phyloP scores from a whole-genome alignment of 208 protist species.

The Porcisia deanei region DNA sequence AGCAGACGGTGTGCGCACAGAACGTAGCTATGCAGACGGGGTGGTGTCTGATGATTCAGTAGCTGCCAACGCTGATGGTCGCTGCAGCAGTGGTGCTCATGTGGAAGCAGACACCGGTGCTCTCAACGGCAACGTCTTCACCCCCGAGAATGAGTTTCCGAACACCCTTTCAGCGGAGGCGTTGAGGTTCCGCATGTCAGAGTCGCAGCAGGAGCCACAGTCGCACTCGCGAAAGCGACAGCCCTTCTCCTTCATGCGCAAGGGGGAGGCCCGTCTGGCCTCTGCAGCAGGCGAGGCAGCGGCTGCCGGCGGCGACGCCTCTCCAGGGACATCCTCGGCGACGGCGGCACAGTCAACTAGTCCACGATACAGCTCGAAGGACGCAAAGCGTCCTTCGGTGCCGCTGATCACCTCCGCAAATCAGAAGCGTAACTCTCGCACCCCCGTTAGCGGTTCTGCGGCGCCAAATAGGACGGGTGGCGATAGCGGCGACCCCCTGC shows the following conservation, averaged over 20 bases:
- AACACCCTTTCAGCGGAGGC: slow-evolving; percentile 67
- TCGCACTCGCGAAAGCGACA: slow-evolving; percentile 25
- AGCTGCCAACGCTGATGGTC: background rate
- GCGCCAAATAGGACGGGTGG: background rate
- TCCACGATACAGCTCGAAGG: background rate
- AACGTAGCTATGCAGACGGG: slow-evolving; percentile 67
- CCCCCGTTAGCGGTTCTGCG: background rate
- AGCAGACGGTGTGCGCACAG: slow-evolving; percentile 37
- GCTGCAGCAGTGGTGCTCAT: background rate
- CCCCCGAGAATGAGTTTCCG: slow-evolving; percentile 75
- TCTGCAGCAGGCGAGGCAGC: slow-evolving; percentile 4
- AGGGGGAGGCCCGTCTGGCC: slow-evolving; percentile 39
- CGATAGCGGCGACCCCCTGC: background rate
- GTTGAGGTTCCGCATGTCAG: slow-evolving; percentile 34
- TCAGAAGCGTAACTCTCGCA: background rate
- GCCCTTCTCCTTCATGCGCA: slow-evolving; percentile 51
- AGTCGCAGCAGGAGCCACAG: slow-evolving; percentile 1
- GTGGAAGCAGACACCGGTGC: slow-evolving; percentile 1
- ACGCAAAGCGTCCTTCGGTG: background rate
- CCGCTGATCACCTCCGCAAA: background rate
- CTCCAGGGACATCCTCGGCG: background rate
- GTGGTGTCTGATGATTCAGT: slow-evolving; percentile 30
- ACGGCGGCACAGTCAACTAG: background rate
- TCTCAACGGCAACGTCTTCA: slow-evolving; percentile 42
- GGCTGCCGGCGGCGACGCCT: background rate